Conservation (phyloP, 2,329 filamentous ascomycete genomes). For the Fusarium brevicatenulatum region DNA sequence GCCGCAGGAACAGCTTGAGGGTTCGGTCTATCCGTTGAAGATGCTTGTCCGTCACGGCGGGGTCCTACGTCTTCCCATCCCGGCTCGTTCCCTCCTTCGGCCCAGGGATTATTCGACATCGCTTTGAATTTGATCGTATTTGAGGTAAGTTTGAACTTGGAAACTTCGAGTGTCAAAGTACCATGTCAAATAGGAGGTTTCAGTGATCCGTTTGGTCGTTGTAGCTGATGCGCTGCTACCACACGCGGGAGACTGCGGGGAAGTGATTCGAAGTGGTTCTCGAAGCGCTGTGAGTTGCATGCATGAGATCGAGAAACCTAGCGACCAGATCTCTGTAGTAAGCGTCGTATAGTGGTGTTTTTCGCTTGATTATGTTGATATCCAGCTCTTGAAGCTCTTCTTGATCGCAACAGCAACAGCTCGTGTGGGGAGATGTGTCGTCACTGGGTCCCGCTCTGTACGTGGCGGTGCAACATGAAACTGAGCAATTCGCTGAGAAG, state of each 20-base stretch:
- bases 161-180: conserved; percentile 5
- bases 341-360: neutral
- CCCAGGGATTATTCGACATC: conserved; percentile 43
- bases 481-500: conserved; percentile 5
- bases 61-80: conserved; percentile 41
- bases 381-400: conserved; percentile 6
- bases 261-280: conserved; percentile 22
- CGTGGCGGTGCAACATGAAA: conserved; percentile 32
- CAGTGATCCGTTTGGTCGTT: neutral
- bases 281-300: conserved; percentile 6
- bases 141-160: conserved; percentile 3
- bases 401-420: conserved; percentile 17
- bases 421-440: conserved; percentile 40
- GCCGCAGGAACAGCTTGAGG: conserved; percentile 45
- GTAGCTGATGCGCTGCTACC: conserved; percentile 22
- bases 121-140: neutral
- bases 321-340: neutral
- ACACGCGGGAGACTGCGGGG: conserved; percentile 23
- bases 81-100: conserved; percentile 33
- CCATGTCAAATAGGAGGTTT: conserved; percentile 17
- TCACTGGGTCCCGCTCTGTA: conserved; percentile 40
- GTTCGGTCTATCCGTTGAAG: neutral
- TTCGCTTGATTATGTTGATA: neutral
- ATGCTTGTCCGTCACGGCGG: conserved; percentile 20
- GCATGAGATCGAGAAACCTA: conserved; percentile 13